Base-by-base conservation (phyloP, 169 alveolate species). In the Cardiosporidium cionae region DNA sequence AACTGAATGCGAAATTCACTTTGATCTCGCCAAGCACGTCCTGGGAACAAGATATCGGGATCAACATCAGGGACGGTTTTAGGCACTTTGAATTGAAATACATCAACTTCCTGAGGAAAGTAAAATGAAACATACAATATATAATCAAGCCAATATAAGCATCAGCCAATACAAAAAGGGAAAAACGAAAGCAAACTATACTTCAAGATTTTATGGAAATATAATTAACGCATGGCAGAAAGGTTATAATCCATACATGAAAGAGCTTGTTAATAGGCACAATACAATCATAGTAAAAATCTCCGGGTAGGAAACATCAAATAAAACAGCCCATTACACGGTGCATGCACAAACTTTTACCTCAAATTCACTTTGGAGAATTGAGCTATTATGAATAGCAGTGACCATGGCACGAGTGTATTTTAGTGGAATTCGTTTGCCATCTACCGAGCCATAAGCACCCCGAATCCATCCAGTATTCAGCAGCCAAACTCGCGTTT, bases 391-490 rank as follows among this genome's bases (percentile, higher is more conserved):
- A 72, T 95, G 98, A 63, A 95, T 94, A 1, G 91, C 94, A 82
- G 93, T 96, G 52, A 95, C 89, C 62, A 95, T 88, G 53, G 78
- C 52, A 69, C 98, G 93, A 0, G 98, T 92, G 73, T 84, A 83
- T 74, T 86, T 84, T 16, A 95, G 88, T 9, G 89, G 86, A 86
- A 95, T 95, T 71, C 98, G 83, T 32, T 87, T 79, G 16, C 98
- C 98, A 25, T 79, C 81, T 7, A 34, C 32, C 25, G 92, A 85
- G 52, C 96, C 98, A 74, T 84, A 88, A 54, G 92, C 80, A 3
- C 98, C 98, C 64, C 94, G 93, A 58, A 92, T 85, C 98, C 98
- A 95, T 9, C 98, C 98, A 70, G 98, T 95, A 86, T 95, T 95
- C 68, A 95, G 78, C 32, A 95, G 81, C 97, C 97, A 95, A 34